Conservation (phyloP, 2,329 filamentous ascomycete genomes). For the Xylariaceae sp. region DNA sequence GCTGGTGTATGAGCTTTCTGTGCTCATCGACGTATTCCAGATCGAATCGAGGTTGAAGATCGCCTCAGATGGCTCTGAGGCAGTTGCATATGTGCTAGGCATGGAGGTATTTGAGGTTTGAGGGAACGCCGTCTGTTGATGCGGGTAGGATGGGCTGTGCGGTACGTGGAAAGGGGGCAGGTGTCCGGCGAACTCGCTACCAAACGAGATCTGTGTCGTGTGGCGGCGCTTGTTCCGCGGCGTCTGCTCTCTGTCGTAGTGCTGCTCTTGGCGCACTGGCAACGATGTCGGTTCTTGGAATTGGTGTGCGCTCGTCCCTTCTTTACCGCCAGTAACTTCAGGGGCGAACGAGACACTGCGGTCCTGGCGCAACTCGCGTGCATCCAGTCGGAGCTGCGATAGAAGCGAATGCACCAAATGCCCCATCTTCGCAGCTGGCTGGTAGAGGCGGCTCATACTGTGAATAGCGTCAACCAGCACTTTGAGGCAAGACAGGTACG, state of each 20-base stretch:
- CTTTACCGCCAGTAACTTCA: neutral
- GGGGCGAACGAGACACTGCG: neutral
- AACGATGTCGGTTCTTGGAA: neutral
- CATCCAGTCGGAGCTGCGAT: slow-evolving; percentile 4
- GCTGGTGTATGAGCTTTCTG: neutral
- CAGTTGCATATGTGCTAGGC: neutral
- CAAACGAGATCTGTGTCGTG: neutral
- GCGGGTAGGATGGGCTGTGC: slow-evolving; percentile 1
- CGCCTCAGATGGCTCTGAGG: neutral
- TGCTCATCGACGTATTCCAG: slow-evolving; percentile 1
- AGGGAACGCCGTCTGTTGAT: slow-evolving; percentile 1
- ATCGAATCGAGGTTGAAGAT: slow-evolving; percentile 9
- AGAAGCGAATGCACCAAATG: slow-evolving; percentile 13
- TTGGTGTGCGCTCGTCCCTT: neutral
- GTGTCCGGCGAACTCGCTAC: neutral
- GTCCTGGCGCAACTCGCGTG: neutral
- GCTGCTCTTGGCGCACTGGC: neutral
- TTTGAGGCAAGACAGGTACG: slow-evolving; percentile 13
- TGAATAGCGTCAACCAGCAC: slow-evolving; percentile 9
- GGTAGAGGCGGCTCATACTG: slow-evolving; percentile 17
- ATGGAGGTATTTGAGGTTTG: slow-evolving; percentile 4
- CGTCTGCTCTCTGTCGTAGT: neutral
- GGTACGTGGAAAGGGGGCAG: slow-evolving; percentile 1
- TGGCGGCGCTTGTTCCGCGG: neutral
- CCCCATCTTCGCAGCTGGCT: slow-evolving; percentile 12